Evolutionary conservation across 164 flowering plant species (phyloP).

Genomic region (Kalanchoe fedtschenkoi): DNA sequence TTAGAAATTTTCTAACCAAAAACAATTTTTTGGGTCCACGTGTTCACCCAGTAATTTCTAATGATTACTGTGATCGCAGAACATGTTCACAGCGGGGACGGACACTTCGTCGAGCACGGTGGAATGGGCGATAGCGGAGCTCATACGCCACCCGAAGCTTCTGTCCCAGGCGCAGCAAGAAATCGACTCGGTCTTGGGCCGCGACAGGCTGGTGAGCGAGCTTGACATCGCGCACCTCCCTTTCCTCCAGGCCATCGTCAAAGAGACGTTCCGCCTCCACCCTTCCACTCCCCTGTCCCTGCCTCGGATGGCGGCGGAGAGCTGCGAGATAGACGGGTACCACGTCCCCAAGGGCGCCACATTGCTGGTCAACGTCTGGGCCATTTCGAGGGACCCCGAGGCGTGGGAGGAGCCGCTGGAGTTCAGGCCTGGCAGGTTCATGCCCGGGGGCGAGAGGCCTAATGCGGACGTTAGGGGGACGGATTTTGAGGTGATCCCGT

Average conservation of each 20-base stretch:
- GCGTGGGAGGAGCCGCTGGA: conserved; percentile 55
- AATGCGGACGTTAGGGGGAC: conserved; percentile 54
- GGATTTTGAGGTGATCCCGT: conserved; percentile 71
- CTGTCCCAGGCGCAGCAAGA: conserved; percentile 40
- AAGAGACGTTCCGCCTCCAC: conserved; percentile 78
- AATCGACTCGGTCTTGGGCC: conserved; percentile 61
- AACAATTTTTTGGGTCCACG: no score
- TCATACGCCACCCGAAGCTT: conserved; percentile 52
- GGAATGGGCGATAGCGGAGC: conserved; percentile 80
- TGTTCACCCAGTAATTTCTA: not conserved
- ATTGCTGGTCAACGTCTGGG: conserved; percentile 69
- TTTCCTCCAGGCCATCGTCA: conserved; percentile 55
- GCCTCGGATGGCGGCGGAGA: conserved; percentile 48
- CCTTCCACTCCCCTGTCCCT: conserved; percentile 83
- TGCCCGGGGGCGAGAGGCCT: conserved; percentile 50
- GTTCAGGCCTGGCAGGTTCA: conserved; percentile 64
- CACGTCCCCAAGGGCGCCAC: conserved; percentile 57
- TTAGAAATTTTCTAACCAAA: not conserved
- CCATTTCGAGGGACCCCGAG: conserved; percentile 64
- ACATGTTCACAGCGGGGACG: conserved; percentile 71
- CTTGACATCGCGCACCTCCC: conserved; percentile 43
- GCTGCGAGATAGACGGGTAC: conserved; percentile 63
- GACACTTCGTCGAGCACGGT: conserved; percentile 82
- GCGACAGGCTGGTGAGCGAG: conserved; percentile 43
- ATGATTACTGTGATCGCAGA: conserved; percentile 22